A percentile compares a stretch with the other conserved stretches of the same genome.
Evolutionary conservation across 2,329 filamentous ascomycete species (phyloP).

Genomic region (Scytalidium sp.): DNA sequence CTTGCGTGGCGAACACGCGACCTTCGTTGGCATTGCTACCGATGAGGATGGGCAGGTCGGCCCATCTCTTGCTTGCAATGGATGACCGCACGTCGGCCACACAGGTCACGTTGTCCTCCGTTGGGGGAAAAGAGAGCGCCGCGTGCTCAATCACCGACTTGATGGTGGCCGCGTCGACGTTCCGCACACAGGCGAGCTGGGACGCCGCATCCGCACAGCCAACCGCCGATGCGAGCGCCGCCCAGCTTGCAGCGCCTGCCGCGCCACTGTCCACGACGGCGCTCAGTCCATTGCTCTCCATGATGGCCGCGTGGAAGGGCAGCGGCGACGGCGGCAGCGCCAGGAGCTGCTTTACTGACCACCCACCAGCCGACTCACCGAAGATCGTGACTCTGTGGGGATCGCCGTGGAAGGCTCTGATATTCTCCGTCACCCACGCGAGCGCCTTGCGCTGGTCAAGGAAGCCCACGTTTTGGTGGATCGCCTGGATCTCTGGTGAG

Average conservation of each 20-base stretch:
- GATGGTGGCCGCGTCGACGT: neutral
- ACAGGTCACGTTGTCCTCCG: too few species aligned
- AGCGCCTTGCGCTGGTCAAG: constrained; percentile 56
- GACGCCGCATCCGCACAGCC: constrained; percentile 1
- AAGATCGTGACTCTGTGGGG: constrained; percentile 27
- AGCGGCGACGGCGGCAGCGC: constrained; percentile 15
- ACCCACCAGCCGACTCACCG: constrained; percentile 21
- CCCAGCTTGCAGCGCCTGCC: too few species aligned
- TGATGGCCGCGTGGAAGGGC: too few species aligned
- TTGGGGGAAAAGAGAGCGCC: neutral
- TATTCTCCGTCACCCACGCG: constrained; percentile 56
- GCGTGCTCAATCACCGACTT: neutral
- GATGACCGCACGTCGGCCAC: too few species aligned
- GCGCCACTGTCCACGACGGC: too few species aligned
- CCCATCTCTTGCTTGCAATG: too few species aligned
- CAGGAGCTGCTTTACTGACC: constrained; percentile 13
- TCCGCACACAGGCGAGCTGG: constrained; percentile 6
- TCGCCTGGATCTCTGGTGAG: constrained; percentile 4
- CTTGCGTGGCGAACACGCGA: too few species aligned
- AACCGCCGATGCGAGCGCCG: too few species aligned
- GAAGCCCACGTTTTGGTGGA: constrained; percentile 38
- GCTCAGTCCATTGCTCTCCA: too few species aligned
- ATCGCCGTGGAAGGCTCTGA: constrained; percentile 55
- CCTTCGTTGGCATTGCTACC: constrained; percentile 16
- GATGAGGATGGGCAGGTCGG: constrained; percentile 13